Evolutionary conservation across 495 filamentous ascomycete species (phyloP), one percentile per base, ranked within the genome.

Genomic region (Polyplosphaeria fusca): DNA sequence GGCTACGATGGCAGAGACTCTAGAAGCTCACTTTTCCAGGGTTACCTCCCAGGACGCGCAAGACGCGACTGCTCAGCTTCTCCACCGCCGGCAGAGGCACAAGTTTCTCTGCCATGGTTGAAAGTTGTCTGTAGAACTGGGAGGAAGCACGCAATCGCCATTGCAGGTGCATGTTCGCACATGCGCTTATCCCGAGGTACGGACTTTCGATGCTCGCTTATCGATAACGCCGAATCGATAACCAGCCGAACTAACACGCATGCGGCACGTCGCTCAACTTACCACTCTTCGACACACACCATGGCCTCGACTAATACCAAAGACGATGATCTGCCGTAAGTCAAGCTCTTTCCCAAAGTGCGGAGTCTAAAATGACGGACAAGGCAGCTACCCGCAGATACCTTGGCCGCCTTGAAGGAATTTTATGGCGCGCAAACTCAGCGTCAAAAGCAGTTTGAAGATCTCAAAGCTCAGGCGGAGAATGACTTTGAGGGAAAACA

Each of bases 401-500:
- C 88, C 2, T 78, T 88, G 18, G 73, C 74, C n/a, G 82, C 83
- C 19, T 75, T 91, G 30, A 72, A 82, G 52, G 73, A 79, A 42
- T 91, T 92, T 70, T 84, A 86, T 63, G 69, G 72, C 24, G 88
- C 91, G 61, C 79, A 82, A 43, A 84, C 88, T 55, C 75, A 72
- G 3, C 77, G 76, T 24, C 71, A 77, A 45, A 76, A 81, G 53
- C 76, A 82, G 45, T 88, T 91, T 56, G 81, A 86, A 61, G 73
- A 77, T 9, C 67, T 86, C 14, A 84, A 82, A 58, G 61, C 70
- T 68, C 32, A 76, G 70, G 75, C 76, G 55, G 35, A 76, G 69
- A 28, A 75, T 71, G n/a, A 79, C 75, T 67, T 71, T 72, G 58
- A 71, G 63, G 52, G 72, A 70, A 55, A 45, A 38, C 47, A 70